Evolutionary conservation across 345 rosid genomes (phyloP).

Genomic region (Eucalyptus sp.): DNA sequence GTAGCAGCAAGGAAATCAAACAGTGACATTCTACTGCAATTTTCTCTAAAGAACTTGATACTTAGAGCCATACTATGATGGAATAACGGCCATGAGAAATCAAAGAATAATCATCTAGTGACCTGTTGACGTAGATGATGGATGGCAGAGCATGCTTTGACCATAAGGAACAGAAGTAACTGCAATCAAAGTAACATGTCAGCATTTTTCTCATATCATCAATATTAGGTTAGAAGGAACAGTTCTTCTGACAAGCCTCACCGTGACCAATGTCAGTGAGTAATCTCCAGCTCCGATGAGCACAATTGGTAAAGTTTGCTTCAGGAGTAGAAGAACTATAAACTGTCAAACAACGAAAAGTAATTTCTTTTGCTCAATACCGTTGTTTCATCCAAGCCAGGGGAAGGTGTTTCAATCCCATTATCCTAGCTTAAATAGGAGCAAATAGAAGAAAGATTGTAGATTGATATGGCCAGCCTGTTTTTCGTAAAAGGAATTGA

Average conservation of each 20-base stretch:
- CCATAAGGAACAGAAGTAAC: constrained; percentile 44
- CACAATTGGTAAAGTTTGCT: constrained; percentile 59
- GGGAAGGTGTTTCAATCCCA: neutral
- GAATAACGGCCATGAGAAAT: neutral
- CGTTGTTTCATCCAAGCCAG: neutral
- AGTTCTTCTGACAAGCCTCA: constrained; percentile 7
- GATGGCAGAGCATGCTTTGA: constrained; percentile 31
- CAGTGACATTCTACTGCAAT: neutral
- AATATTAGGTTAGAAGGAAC: neutral
- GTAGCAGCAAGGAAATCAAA: neutral
- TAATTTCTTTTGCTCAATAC: neutral
- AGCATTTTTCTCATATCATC: neutral
- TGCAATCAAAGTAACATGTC: constrained; percentile 6
- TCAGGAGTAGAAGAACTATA: constrained; percentile 51
- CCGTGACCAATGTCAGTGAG: constrained; percentile 44
- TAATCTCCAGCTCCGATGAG: constrained; percentile 40
- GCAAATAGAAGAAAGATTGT: neutral
- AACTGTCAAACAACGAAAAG: constrained; percentile 29
- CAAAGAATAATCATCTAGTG: neutral
- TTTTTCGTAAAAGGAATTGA: neutral
- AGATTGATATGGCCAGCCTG: neutral
- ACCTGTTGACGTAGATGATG: constrained; percentile 33
- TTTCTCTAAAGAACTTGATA: neutral
- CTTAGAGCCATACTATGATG: neutral
- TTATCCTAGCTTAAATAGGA: neutral